Evolutionary conservation across 2,329 filamentous ascomycete species (phyloP), one percentile per base, ranked within the genome.

Genomic region (Hortaea werneckii): DNA sequence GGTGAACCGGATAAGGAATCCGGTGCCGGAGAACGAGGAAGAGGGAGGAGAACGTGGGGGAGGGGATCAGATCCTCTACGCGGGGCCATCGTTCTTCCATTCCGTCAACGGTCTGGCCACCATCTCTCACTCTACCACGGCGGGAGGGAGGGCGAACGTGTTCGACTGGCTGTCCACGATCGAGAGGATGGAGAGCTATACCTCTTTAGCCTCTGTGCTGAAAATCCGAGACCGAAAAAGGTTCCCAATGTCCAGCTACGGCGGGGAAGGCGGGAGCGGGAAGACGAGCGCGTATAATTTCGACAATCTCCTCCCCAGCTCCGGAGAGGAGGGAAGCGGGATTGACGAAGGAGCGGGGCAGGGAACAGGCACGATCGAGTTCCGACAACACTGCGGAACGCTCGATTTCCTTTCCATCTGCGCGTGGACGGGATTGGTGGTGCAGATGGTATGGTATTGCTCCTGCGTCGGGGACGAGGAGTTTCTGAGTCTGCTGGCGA

Each of bases 341-440:
- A 35, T 35, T 35, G 32, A 35, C n/a, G 9, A 3, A 9, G 32
- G 9, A 12, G n/a, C n/a, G n/a, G n/a, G n/a, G n/a, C n/a, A n/a
- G n/a, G n/a, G n/a, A n/a, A n/a, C 28, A 2, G 46, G 49, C n/a
- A 64, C 60, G 1, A 57, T 64, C 38, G 59, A 60, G 47, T 64
- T 65, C 51, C 50, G 59, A 9, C 59, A 64, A 32, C 62, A 64
- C 38, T 35, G 41, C 9, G 57, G 55, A 1, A 59, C 55, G 2
- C 39, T 63, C 4, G 49, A 60, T 20, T 42, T 43, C 12, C 37
- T 44, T 1, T 48, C 51, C 8, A 56, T 64, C 41, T 30, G 49
- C 7, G 46, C 54, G 11, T 62, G 57, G 52, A 45, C 61, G 34
- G 46, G 44, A 40, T 41, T 62, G 20, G 20, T 20, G 20, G 20